These are phyloP conservation scores for Thelonectria blattea DNA, from an alignment of 2,329 filamentous ascomycete species.

Conservation along the genomic window DNA sequence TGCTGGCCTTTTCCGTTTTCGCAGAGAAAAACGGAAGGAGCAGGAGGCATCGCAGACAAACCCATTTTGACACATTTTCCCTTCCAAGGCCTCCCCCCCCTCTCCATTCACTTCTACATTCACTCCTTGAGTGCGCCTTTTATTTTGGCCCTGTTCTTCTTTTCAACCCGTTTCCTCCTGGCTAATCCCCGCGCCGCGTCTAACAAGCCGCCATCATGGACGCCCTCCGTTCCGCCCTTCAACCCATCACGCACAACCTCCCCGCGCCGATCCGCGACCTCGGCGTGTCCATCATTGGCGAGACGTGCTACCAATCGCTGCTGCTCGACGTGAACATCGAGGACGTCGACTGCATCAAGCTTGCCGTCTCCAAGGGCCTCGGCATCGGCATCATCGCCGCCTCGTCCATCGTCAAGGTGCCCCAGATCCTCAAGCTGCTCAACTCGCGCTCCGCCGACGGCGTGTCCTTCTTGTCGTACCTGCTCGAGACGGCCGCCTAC, in stretches of 20 bases:
- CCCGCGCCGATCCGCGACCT: constrained; percentile 77
- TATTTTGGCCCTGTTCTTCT: not conserved
- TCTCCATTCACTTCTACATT: constrained; percentile 26
- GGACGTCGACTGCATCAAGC: constrained; percentile 80
- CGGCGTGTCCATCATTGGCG: constrained; percentile 80
- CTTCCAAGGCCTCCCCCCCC: not conserved
- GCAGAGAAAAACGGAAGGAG: not conserved
- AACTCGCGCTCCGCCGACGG: constrained; percentile 80
- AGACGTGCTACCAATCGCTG: constrained; percentile 83
- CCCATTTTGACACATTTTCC: constrained; percentile 2
- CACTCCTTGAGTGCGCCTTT: constrained; percentile 22
- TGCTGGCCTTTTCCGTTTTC: constrained; percentile 32
- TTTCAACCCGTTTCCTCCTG: not conserved
- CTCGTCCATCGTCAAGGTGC: constrained; percentile 91
- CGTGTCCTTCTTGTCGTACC: constrained; percentile 87
- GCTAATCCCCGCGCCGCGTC: not conserved
- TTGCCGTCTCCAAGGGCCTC: constrained; percentile 89
- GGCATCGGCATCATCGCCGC: constrained; percentile 93
- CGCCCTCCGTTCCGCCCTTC: constrained; percentile 63
- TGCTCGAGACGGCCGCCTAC: constrained; percentile 88
- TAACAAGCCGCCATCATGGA: constrained; percentile 58
- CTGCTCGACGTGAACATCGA: constrained; percentile 83
- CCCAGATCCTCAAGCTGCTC: constrained; percentile 93
- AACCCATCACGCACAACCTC: constrained; percentile 74
- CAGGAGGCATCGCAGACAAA: constrained; percentile 6